Base-by-base conservation (phyloP, 2,329 filamentous ascomycete species). In the Boeremia lycopersici region DNA sequence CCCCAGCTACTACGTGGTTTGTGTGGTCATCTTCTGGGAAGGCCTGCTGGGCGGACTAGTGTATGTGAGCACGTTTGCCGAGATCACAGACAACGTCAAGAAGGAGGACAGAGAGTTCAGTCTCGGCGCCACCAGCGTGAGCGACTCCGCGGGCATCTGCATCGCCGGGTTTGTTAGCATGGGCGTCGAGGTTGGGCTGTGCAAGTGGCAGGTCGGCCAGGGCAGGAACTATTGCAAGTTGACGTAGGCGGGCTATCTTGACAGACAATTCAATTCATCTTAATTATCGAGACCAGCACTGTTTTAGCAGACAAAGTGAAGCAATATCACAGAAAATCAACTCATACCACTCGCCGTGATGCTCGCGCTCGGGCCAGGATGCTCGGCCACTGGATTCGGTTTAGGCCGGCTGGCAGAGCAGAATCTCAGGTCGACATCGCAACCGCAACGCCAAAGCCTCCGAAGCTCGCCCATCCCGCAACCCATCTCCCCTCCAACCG, bases 21-120 rank as follows among this genome's bases (percentile, higher is more conserved):
- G 96, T 68, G 56, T 84, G 19, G 79, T 98, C 56, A 82, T 97
- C 17, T 95, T 98, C 69, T 98, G 93, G 93, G 95, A 98, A 73
- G 95, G 95, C 0, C 75, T 98, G 11, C 79, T 99, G 0, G 95
- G 95, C 0, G 95, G 95, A 0, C 81, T 91, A 3, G 95, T 98
- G 0, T 99, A 99, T 67, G 93, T 98, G 56, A 71, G 68, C 68
- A 96, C 93, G 0, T 99, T 98, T 75, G 91, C 93, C 0, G 90
- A 96, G 71, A 97, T 99, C 58, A 89, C 91, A 72, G 91, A 97
- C 67, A 86, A 87, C 6, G 87, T 97, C 1, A 86, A 87, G 0
- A 79, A 82, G 4, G 84, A 86, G 29, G 92, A 97, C 48, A 84
- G 93, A 6, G 95, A 99, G 76, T 98, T 98, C 70, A 96, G 91